A percentile compares a stretch with the other conserved stretches of the same genome.
phyloP scores from a whole-genome alignment of 2,329 filamentous ascomycete species.

The Tolypocladium cylindrosporum region DNA sequence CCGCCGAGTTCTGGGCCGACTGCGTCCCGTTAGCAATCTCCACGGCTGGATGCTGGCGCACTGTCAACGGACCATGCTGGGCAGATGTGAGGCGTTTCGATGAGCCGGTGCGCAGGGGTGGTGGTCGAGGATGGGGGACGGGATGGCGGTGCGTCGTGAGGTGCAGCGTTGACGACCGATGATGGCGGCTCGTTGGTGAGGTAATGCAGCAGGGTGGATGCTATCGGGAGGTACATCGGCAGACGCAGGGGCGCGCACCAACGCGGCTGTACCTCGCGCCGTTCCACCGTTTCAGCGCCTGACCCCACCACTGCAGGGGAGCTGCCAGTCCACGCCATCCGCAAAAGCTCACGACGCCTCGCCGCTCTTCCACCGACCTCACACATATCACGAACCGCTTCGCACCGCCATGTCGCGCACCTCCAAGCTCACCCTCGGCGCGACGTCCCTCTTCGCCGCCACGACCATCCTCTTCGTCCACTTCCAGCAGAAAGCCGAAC shows the following conservation, averaged over 20 bases:
- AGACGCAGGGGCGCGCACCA: not conserved
- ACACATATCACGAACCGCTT: not conserved
- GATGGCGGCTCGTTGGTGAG: not conserved
- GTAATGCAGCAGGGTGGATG: not conserved
- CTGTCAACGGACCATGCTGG: slow-evolving; percentile 5
- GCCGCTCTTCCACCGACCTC: not conserved
- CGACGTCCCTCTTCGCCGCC: slow-evolving; percentile 66
- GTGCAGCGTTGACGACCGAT: not conserved
- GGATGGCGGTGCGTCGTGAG: not conserved
- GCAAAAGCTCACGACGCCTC: not conserved
- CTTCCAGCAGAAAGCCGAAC: slow-evolving; percentile 75
- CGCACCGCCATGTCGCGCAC: slow-evolving; percentile 65
- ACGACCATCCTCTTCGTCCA: slow-evolving; percentile 80
- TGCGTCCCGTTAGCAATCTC: slow-evolving; percentile 25
- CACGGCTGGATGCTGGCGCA: not conserved
- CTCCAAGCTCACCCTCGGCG: slow-evolving; percentile 74
- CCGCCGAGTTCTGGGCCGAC: slow-evolving; percentile 97
- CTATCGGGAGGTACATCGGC: not conserved
- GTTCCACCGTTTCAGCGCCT: not conserved
- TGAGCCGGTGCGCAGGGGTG: not conserved
- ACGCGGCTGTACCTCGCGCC: not conserved
- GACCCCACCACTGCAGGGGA: not conserved
- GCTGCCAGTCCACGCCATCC: not conserved
- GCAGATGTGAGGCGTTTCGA: not conserved
- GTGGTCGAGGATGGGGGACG: not conserved